Evolutionary conservation across 768 basidiomycete genomes (phyloP).

Genomic region (Tricholoma flavovirens): DNA sequence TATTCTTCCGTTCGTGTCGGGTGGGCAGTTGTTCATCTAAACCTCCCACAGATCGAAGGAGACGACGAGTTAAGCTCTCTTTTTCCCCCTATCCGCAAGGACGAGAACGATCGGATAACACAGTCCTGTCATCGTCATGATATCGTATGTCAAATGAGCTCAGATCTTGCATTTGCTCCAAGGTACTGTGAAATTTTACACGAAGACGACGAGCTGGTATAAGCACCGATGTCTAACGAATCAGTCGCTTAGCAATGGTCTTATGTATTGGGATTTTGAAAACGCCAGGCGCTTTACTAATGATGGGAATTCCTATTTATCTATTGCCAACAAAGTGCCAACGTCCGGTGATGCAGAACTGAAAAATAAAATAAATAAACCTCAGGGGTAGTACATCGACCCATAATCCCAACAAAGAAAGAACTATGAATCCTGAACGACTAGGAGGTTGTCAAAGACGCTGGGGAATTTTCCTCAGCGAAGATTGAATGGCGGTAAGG

Average conservation of each 20-base stretch:
- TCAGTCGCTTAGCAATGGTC: not conserved
- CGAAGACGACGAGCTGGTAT: too few species aligned
- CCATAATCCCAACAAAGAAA: not conserved
- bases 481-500: not conserved
- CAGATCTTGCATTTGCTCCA: not conserved
- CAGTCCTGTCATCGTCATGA: not conserved
- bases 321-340: too few species aligned
- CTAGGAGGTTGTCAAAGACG: not conserved
- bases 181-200: not conserved
- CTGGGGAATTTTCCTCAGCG: not conserved
- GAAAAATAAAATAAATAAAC: not conserved
- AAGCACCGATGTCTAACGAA: not conserved
- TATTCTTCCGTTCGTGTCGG: not conserved
- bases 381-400: not conserved
- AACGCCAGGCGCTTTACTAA: not conserved
- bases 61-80: not conserved
- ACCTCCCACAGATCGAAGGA: not conserved
- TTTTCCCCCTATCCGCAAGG: not conserved
- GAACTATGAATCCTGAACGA: not conserved
- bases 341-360: not conserved
- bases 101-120: not conserved
- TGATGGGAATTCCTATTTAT: not conserved
- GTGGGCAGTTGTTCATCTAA: not conserved
- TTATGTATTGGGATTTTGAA: not conserved
- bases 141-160: not conserved